Evolutionary conservation across 2,329 filamentous ascomycete species (phyloP).

Genomic region (Elsinoe ampelina): DNA sequence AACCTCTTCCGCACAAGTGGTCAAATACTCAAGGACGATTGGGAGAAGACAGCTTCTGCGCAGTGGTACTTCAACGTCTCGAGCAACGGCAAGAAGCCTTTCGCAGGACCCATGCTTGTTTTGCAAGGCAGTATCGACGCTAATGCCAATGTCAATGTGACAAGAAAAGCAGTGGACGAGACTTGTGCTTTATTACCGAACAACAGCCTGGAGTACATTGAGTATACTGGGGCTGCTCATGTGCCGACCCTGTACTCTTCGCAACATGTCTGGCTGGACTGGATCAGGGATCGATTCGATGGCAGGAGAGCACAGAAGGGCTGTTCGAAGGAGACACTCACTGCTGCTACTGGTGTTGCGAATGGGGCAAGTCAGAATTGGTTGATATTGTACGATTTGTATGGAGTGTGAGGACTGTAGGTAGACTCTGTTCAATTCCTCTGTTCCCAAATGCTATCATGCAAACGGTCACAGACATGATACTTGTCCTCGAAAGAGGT

Average conservation of each 20-base stretch:
- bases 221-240: slow-evolving; percentile 23
- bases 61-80: slow-evolving; percentile 22
- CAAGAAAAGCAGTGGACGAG: slow-evolving; percentile 19
- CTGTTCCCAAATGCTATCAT: no score
- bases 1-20: slow-evolving; percentile 17
- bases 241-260: slow-evolving; percentile 24
- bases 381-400: slow-evolving; percentile 15
- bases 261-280: slow-evolving; percentile 26
- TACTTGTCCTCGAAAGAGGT: no score
- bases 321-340: slow-evolving; percentile 16
- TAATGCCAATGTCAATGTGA: slow-evolving; percentile 18
- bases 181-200: slow-evolving; percentile 20
- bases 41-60: slow-evolving; percentile 18
- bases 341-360: slow-evolving; percentile 16
- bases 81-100: slow-evolving; percentile 25
- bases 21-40: slow-evolving; percentile 19
- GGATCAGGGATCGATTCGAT: slow-evolving; percentile 23
- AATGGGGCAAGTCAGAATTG: slow-evolving; percentile 17
- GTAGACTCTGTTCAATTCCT: no score
- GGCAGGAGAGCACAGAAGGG: slow-evolving; percentile 16
- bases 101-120: slow-evolving; percentile 31
- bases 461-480: no score
- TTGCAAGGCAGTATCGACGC: slow-evolving; percentile 28
- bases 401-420: background rate
- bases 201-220: slow-evolving; percentile 21